These are phyloP conservation scores for Peniophora sp. DNA, from an alignment of 1,284 basidiomycete genomes.

Conservation along the genomic window DNA sequence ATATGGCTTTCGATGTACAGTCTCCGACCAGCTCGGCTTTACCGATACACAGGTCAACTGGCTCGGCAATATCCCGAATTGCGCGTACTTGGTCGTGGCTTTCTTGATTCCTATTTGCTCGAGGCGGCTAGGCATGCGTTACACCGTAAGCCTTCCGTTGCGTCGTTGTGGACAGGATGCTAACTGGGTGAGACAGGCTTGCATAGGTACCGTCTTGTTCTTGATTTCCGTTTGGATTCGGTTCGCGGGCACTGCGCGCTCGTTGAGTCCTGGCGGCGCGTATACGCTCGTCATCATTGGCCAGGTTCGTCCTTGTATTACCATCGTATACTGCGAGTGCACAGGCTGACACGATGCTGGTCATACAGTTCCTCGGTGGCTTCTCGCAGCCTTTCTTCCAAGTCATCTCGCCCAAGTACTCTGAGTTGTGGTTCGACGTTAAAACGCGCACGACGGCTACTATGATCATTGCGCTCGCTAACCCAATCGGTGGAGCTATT, in stretches of 20 bases:
- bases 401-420: conserved; percentile 61
- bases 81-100: conserved; percentile 54
- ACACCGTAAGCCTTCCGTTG: conserved; percentile 32
- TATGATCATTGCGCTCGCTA: conserved; percentile 68
- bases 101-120: conserved; percentile 48
- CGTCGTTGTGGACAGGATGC: background rate
- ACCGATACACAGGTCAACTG: conserved; percentile 66
- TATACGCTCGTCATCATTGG: conserved; percentile 62
- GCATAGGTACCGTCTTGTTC: conserved; percentile 43
- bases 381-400: conserved; percentile 62
- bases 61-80: conserved; percentile 61
- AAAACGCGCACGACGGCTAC: conserved; percentile 70
- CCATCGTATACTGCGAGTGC: background rate
- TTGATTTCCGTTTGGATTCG: conserved; percentile 67
- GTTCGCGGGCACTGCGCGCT: conserved; percentile 52
- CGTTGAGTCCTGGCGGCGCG: conserved; percentile 37
- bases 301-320: conserved; percentile 43
- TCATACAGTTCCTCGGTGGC: conserved; percentile 38
- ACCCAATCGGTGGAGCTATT: conserved; percentile 52
- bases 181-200: conserved; percentile 28
- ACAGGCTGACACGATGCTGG: conserved; percentile 1
- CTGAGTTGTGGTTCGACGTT: conserved; percentile 73
- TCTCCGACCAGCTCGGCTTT: conserved; percentile 50
- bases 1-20: conserved; percentile 24
- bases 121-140: conserved; percentile 47